These are phyloP conservation scores for Ilyonectria sp. DNA, from an alignment of 2,329 filamentous ascomycete species.

Conservation along the genomic window DNA sequence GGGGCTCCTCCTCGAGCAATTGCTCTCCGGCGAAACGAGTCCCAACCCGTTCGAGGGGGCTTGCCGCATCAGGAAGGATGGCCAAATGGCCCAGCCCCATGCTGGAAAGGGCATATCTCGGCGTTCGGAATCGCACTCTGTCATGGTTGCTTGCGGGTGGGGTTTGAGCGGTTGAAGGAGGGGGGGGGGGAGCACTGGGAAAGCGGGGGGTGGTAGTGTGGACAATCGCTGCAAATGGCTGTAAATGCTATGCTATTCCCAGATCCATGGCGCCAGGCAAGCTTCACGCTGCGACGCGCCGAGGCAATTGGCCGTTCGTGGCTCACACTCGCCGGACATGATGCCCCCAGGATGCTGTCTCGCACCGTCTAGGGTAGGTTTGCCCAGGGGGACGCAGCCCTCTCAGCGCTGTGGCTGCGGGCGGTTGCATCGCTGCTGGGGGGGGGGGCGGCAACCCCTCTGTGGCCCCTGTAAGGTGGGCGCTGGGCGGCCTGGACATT, in stretches of 20 bases:
- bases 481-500: not conserved
- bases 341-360: too few relatives aligned
- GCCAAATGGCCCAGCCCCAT: conserved; percentile 3
- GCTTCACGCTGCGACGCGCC: not conserved
- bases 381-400: too few relatives aligned
- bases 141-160: not conserved
- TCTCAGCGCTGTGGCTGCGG: not conserved
- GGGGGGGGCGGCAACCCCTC: not conserved
- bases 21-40: too few relatives aligned
- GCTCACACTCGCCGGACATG: too few relatives aligned
- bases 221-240: not conserved
- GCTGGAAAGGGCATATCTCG: conserved; percentile 48
- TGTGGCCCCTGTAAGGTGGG: not conserved
- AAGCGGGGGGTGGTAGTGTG: not conserved
- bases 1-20: too few relatives aligned
- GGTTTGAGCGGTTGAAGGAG: not conserved
- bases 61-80: conserved; percentile 45
- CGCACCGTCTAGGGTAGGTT: too few relatives aligned
- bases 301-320: too few relatives aligned
- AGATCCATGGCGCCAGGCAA: not conserved
- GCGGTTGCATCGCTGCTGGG: not conserved
- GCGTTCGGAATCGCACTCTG: conserved; percentile 44
- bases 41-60: conserved; percentile 16
- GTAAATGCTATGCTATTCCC: not conserved
- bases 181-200: not conserved